Conservation (phyloP, 2,329 filamentous ascomycete species). For the Ophiosphaerella narmari region DNA sequence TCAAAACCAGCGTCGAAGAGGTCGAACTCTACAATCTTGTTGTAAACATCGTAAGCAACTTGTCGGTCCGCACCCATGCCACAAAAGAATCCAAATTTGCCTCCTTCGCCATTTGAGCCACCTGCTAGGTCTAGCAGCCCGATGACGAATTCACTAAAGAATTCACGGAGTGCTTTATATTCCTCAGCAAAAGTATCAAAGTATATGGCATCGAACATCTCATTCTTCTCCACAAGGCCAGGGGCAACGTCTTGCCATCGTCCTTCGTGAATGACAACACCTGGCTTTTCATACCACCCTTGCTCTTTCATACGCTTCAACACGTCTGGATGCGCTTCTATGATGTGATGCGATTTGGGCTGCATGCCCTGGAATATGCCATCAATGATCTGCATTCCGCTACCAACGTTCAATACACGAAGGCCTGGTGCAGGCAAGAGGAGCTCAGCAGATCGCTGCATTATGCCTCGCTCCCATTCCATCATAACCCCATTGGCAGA, state of each 20-base stretch:
- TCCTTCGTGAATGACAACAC: slow-evolving; percentile 55
- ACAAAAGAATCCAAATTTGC: slow-evolving; percentile 67
- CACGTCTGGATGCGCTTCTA: slow-evolving; percentile 58
- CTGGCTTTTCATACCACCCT: slow-evolving; percentile 55
- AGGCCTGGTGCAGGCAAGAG: slow-evolving; percentile 47
- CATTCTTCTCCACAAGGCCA: slow-evolving; percentile 49
- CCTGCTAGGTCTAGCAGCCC: slow-evolving; percentile 68
- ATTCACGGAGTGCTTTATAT: slow-evolving; percentile 80
- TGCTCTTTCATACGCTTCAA: slow-evolving; percentile 51
- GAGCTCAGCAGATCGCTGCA: slow-evolving; percentile 52
- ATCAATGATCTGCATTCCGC: slow-evolving; percentile 59
- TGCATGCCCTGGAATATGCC: slow-evolving; percentile 51
- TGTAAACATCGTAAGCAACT: slow-evolving; percentile 96
- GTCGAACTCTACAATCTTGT: slow-evolving; percentile 86
- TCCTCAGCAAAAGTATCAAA: slow-evolving; percentile 98
- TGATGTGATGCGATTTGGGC: slow-evolving; percentile 54
- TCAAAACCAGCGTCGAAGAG: slow-evolving; percentile 87
- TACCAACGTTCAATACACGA: slow-evolving; percentile 56
- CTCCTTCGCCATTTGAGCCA: slow-evolving; percentile 47
- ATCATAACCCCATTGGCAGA: slow-evolving; percentile 60
- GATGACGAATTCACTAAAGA: slow-evolving; percentile 87
- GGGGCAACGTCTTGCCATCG: slow-evolving; percentile 57
- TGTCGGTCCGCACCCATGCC: slow-evolving; percentile 87
- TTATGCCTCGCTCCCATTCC: slow-evolving; percentile 58
- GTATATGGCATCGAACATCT: slow-evolving; percentile 67